A percentile compares a stretch with the other conserved stretches of the same genome.
Conservation (phyloP, 257 asterid genomes). For the Solanum pennellii region DNA sequence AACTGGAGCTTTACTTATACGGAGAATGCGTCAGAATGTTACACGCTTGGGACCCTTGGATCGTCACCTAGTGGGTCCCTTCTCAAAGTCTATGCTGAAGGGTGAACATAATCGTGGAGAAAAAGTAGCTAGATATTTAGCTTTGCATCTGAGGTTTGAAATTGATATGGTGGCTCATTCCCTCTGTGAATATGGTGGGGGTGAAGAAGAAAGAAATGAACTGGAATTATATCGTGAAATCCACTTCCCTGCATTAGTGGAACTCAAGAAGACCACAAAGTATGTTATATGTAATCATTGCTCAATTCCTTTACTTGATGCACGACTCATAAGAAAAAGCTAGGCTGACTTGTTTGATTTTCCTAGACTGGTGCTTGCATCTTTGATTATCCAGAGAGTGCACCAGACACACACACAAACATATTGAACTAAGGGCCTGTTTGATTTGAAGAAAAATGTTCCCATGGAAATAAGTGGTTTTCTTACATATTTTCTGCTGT, state of each 20-base stretch:
- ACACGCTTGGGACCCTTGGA: slow-evolving; percentile 71
- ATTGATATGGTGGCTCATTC: slow-evolving; percentile 99
- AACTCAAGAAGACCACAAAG: slow-evolving; percentile 47
- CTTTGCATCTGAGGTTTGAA: slow-evolving; percentile 95
- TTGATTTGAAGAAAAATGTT: not conserved
- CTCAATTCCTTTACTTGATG: not conserved
- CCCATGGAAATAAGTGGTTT: not conserved
- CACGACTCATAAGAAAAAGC: not conserved
- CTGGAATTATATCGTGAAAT: slow-evolving; percentile 62
- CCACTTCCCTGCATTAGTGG: slow-evolving; percentile 85
- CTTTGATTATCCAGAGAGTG: not conserved
- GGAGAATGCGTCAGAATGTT: slow-evolving; percentile 82
- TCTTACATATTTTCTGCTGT: not conserved
- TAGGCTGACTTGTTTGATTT: not conserved
- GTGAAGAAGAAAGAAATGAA: slow-evolving; percentile 62
- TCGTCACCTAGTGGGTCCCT: slow-evolving; percentile 78
- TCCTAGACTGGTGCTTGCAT: not conserved
- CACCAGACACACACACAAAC: not conserved
- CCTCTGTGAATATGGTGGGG: slow-evolving; percentile 89
- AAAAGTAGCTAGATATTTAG: slow-evolving; percentile 61
- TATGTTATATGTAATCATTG: slow-evolving; percentile 14
- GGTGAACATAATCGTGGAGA: slow-evolving; percentile 35
- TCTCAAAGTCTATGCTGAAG: slow-evolving; percentile 33
- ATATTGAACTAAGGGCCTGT: not conserved
- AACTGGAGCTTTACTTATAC: slow-evolving; percentile 77